These are phyloP conservation scores for Neopestalotiopsis sp. DNA, from an alignment of 2,329 filamentous ascomycete genomes.

Conservation along the genomic window DNA sequence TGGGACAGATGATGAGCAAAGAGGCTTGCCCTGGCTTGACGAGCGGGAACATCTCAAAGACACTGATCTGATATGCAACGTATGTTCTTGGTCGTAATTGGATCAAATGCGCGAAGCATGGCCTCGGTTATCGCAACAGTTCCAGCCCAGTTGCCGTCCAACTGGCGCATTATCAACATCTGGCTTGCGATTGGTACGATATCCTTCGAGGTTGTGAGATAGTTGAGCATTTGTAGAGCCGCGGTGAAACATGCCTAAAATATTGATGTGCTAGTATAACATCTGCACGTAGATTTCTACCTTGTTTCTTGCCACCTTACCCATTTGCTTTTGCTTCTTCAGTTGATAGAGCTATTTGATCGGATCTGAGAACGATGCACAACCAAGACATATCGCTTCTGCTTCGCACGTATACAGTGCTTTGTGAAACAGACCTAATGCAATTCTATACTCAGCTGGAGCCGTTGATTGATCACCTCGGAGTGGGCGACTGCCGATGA, in stretches of 20 bases:
- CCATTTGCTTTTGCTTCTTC: too few species aligned
- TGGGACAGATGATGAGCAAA: background rate
- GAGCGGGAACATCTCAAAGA: background rate
- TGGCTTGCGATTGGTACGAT: background rate
- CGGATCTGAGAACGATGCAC: too few species aligned
- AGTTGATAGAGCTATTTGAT: too few species aligned
- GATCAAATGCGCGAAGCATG: background rate
- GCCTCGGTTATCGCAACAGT: background rate
- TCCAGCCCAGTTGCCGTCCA: background rate
- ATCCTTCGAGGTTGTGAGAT: background rate
- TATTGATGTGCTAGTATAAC: too few species aligned
- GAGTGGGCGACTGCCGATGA: background rate
- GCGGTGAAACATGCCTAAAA: background rate
- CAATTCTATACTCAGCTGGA: background rate
- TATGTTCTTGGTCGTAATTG: background rate
- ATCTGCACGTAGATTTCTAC: too few species aligned
- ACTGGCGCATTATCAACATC: background rate
- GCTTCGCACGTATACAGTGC: too few species aligned
- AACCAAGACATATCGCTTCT: too few species aligned
- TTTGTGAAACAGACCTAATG: too few species aligned
- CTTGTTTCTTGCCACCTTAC: too few species aligned
- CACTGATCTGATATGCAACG: background rate
- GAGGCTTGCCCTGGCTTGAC: background rate
- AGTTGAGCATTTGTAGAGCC: background rate
- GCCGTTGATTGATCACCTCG: background rate